These are phyloP conservation scores for Salix purpurea DNA, from an alignment of 345 rosid genomes.

Conservation along the genomic window DNA sequence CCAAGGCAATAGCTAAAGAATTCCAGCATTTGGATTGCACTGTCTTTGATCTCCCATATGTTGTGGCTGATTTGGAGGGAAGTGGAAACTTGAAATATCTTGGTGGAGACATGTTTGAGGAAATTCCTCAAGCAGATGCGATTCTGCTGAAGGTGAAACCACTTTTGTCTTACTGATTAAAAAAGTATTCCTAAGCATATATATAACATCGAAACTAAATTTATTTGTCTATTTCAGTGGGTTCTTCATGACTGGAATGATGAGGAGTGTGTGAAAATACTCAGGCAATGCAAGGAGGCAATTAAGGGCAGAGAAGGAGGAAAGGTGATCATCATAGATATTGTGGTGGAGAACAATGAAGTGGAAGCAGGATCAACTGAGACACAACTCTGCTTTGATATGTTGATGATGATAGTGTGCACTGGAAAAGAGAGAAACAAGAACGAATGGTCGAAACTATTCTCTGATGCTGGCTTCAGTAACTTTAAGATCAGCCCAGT, in stretches of 20 bases:
- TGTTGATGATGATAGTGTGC: constrained; percentile 15
- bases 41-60: constrained; percentile 17
- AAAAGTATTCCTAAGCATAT: not conserved
- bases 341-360: not conserved
- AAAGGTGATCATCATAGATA: constrained; percentile 8
- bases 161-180: not conserved
- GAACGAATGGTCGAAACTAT: constrained; percentile 26
- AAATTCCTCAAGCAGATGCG: constrained; percentile 7
- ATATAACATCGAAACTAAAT: not conserved
- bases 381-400: constrained; percentile 24
- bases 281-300: constrained; percentile 1
- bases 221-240: not conserved
- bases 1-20: constrained; percentile 9
- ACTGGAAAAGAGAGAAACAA: constrained; percentile 14
- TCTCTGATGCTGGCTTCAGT: constrained; percentile 23
- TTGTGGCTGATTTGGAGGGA: not conserved
- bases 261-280: constrained; percentile 10
- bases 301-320: constrained; percentile 4
- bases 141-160: not conserved
- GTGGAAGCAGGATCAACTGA: not conserved
- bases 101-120: constrained; percentile 2
- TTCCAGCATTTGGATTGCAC: constrained; percentile 17
- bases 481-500: constrained; percentile 4
- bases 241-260: constrained; percentile 10
- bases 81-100: not conserved